Evolutionary conservation across 202 grass and related monocot genomes (phyloP).

Genomic region (Panicum virgatum): DNA sequence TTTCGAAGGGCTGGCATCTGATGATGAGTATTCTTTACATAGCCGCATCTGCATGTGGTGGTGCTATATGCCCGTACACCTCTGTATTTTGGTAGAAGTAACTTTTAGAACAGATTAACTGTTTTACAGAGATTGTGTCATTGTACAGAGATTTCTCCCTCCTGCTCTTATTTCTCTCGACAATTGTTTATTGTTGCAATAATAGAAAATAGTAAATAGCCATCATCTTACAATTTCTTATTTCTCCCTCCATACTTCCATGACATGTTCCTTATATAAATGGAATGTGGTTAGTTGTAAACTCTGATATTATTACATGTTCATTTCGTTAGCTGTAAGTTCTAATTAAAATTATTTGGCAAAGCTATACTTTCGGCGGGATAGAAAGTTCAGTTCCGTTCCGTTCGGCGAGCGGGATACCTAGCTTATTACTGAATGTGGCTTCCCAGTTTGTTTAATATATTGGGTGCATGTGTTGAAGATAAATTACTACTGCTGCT

Average conservation of each 20-base stretch:
- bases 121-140: neutral
- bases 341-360: neutral
- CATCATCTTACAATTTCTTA: neutral
- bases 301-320: neutral
- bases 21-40: neutral
- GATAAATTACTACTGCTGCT: neutral
- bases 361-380: neutral
- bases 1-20: neutral
- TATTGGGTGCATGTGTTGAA: neutral
- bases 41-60: neutral
- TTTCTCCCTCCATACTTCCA: neutral
- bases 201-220: neutral
- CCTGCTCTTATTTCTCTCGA: neutral
- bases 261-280: neutral
- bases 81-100: neutral
- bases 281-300: neutral
- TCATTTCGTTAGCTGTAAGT: neutral
- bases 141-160: neutral
- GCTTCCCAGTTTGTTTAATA: neutral
- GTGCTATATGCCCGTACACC: neutral
- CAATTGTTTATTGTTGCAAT: neutral
- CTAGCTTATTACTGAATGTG: no score
- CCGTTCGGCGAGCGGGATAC: neutral
- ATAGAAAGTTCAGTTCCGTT: neutral
- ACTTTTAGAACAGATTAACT: no score